These are phyloP conservation scores for Apiospora pterosperma DNA, from an alignment of 2,329 filamentous ascomycete genomes.

Conservation along the genomic window DNA sequence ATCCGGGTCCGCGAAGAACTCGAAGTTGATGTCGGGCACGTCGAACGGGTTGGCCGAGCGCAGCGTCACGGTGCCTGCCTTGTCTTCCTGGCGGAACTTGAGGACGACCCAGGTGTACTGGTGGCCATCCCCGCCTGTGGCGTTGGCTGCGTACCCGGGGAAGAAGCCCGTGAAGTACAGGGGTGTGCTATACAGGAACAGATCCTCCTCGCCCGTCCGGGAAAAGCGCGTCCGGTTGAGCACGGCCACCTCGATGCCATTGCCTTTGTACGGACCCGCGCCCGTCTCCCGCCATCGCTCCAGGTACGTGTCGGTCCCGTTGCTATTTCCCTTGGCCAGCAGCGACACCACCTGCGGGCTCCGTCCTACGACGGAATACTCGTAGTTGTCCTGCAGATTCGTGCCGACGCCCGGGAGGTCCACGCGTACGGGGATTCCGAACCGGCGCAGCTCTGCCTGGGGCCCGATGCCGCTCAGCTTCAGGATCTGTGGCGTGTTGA, in stretches of 20 bases:
- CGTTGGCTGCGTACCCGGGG: slow-evolving; percentile 7
- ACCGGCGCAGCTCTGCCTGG: slow-evolving; percentile 21
- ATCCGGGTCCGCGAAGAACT: slow-evolving; percentile 41
- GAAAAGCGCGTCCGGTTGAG: slow-evolving; percentile 9
- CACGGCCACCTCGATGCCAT: slow-evolving; percentile 14
- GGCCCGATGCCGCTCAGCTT: slow-evolving; percentile 34
- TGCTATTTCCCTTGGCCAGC: slow-evolving; percentile 10
- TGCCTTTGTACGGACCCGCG: slow-evolving; percentile 4
- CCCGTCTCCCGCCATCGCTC: slow-evolving; percentile 5
- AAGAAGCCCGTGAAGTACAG: slow-evolving; percentile 12
- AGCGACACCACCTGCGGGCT: background rate
- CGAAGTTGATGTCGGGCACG: slow-evolving; percentile 58
- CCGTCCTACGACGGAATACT: background rate
- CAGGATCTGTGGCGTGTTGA: slow-evolving; percentile 34
- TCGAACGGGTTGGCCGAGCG: slow-evolving; percentile 58
- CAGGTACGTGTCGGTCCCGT: slow-evolving; percentile 13
- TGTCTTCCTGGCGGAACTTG: slow-evolving; percentile 43
- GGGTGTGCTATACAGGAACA: slow-evolving; percentile 12
- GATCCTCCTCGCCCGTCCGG: slow-evolving; percentile 6
- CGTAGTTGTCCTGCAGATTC: slow-evolving; percentile 52
- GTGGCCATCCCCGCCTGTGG: slow-evolving; percentile 16
- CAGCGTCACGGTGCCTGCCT: slow-evolving; percentile 39
- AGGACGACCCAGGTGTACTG: slow-evolving; percentile 29
- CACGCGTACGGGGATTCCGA: slow-evolving; percentile 45
- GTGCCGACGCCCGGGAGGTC: slow-evolving; percentile 57